Conservation (phyloP, 1,284 basidiomycete species). For the Apiotrichum mycotoxinovorans region DNA sequence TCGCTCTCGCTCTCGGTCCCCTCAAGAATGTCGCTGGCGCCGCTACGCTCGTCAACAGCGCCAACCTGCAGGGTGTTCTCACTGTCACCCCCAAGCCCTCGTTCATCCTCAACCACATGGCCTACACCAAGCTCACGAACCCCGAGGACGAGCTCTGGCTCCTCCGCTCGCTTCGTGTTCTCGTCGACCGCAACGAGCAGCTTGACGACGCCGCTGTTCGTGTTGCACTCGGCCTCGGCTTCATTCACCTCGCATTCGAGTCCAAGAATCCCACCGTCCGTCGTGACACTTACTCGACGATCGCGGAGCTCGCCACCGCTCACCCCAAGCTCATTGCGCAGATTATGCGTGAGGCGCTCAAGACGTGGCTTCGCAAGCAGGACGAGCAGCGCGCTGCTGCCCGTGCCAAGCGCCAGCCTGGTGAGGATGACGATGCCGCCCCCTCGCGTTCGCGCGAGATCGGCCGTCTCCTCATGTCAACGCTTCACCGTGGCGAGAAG, state of each 20-base stretch:
- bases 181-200: slow-evolving; percentile 57
- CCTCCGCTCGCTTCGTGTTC: slow-evolving; percentile 61
- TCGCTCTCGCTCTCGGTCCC: slow-evolving; percentile 66
- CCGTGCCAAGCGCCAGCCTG: slow-evolving; percentile 19
- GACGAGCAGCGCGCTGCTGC: slow-evolving; percentile 28
- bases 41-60: slow-evolving; percentile 36
- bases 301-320: slow-evolving; percentile 49
- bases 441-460: slow-evolving; percentile 38
- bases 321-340: slow-evolving; percentile 56
- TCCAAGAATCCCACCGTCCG: slow-evolving; percentile 58
- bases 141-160: slow-evolving; percentile 73
- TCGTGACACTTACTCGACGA: slow-evolving; percentile 52
- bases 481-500: slow-evolving; percentile 12
- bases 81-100: slow-evolving; percentile 63
- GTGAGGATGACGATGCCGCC: slow-evolving; percentile 30
- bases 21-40: slow-evolving; percentile 37
- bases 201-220: slow-evolving; percentile 59
- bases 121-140: slow-evolving; percentile 67
- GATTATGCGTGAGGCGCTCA: slow-evolving; percentile 61
- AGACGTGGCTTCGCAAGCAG: slow-evolving; percentile 34
- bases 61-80: slow-evolving; percentile 41
- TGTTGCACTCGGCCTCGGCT: slow-evolving; percentile 60
- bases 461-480: slow-evolving; percentile 30
- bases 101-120: slow-evolving; percentile 81
- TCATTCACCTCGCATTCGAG: slow-evolving; percentile 66